Percentiles rank a stretch among this genome's conserved stretches.
Conservation (phyloP, 139 green algal species). For the Volvox africanus region DNA sequence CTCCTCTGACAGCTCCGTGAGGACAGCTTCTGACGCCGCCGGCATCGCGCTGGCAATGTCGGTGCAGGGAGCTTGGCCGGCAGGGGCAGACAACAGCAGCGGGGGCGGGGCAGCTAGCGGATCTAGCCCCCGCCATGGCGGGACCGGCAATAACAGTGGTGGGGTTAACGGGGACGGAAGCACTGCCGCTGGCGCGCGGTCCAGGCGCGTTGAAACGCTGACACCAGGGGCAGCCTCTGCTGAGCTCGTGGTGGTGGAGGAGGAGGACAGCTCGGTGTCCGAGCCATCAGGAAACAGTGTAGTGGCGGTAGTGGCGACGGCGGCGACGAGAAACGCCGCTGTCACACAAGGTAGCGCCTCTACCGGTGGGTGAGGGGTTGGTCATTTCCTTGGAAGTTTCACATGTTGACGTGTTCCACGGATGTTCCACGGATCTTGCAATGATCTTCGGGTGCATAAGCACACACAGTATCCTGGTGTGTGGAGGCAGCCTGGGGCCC, state of each 20-base stretch:
- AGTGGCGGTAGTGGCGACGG: neutral
- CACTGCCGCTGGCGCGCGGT: neutral
- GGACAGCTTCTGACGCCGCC: too few relatives aligned
- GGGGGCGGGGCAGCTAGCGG: neutral
- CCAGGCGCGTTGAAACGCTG: neutral
- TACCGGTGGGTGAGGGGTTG: neutral
- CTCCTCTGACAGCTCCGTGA: conserved; percentile 18
- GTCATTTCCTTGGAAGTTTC: neutral
- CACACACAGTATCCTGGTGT: too few relatives aligned
- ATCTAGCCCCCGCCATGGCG: too few relatives aligned
- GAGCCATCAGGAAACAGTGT: neutral
- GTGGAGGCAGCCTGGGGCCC: too few relatives aligned
- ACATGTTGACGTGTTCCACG: too few relatives aligned
- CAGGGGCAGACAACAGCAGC: neutral
- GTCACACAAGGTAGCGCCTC: neutral
- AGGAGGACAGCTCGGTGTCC: neutral
- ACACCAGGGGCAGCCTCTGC: neutral
- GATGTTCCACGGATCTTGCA: too few relatives aligned
- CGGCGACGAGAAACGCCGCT: neutral
- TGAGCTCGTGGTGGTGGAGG: conserved; percentile 11
- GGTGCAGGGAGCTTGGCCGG: neutral
- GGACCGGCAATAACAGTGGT: too few relatives aligned
- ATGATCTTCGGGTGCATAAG: too few relatives aligned
- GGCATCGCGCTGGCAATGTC: neutral
- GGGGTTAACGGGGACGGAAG: neutral